phyloP scores from a whole-genome alignment of 2,329 filamentous ascomycete genomes.

The Neofusicoccum kwambonambiense region DNA sequence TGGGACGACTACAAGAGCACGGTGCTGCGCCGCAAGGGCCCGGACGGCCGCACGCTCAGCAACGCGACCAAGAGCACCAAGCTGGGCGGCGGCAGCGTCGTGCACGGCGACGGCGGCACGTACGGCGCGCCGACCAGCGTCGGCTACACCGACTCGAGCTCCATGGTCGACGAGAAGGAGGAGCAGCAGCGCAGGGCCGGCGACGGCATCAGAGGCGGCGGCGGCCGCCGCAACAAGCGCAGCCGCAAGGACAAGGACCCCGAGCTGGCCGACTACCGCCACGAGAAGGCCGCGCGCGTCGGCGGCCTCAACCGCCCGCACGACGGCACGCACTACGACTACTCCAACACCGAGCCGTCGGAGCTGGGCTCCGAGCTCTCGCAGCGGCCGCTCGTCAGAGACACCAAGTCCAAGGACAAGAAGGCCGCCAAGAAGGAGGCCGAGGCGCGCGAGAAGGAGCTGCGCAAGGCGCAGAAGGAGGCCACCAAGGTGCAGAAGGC shows the following conservation, averaged over 20 bases:
- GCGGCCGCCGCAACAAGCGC: conserved; percentile 54
- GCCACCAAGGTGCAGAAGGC: conserved; percentile 29
- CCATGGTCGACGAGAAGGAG: conserved; percentile 43
- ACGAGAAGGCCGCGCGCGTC: conserved; percentile 82
- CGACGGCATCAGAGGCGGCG: conserved; percentile 42
- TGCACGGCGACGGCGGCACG: conserved; percentile 68
- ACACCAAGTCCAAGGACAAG: conserved; percentile 35
- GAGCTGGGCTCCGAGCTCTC: conserved; percentile 53
- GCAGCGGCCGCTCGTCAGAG: conserved; percentile 45
- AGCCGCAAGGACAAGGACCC: conserved; percentile 51
- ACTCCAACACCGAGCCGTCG: conserved; percentile 65
- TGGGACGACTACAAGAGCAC: conserved; percentile 99
- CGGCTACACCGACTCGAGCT: conserved; percentile 47
- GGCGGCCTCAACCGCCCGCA: conserved; percentile 82
- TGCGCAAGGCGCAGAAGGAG: conserved; percentile 27
- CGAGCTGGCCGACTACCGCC: conserved; percentile 78
- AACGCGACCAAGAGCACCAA: conserved; percentile 80
- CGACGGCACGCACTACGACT: conserved; percentile 79
- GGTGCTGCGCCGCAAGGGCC: conserved; percentile 82
- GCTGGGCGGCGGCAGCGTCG: conserved; percentile 79
- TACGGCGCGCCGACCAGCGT: conserved; percentile 33
- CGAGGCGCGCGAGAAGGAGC: conserved; percentile 40
- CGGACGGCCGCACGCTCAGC: conserved; percentile 81
- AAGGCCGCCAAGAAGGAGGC: conserved; percentile 39
- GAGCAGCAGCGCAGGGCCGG: conserved; percentile 40